Base-by-base conservation (phyloP, 2,329 filamentous ascomycete genomes). In the Didymella segeticola region DNA sequence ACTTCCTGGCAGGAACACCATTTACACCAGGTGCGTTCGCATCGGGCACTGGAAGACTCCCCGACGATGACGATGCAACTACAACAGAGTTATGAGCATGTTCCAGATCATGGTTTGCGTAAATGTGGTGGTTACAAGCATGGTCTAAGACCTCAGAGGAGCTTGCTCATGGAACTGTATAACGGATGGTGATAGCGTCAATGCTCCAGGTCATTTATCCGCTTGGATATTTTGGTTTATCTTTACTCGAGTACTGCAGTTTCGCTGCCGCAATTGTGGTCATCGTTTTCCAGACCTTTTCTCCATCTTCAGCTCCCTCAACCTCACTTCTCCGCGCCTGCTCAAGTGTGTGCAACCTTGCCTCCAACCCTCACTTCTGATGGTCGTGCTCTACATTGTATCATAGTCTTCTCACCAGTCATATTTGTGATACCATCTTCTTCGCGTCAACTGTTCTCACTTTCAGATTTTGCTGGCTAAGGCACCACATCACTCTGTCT, bases 1-100 rank as follows among this genome's bases (percentile, higher is more conserved):
- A 64, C n/a, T 61, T 78, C n/a, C 65, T 76, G 27, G 64, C 70
- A 8, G 72, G 73, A 5, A 77, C 77, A 25, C 72, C 73, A 17
- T 69, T 72, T 23, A 72, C 68, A 6, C 69, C 68, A 3, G 67
- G 59, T 8, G 55, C 57, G n/a, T 66, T 68, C 19, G 38, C 49
- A 15, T 45, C 56, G 14, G 67, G 66, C 1, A 70, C 68, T 11
- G 66, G 64, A 6, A 61, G 58, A 15, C 39, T 58, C 1, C 61
- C 55, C 2, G 58, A 62, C 5, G 64, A 71, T 2, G 62, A 66
- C 9, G 62, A 63, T 15, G 57, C 27, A 20, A 61, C 57, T 3
- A 59, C 57, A 15, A 66, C 60, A n/a, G 67, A 69, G 31, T 26
- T 70, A 8, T 72, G 33, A 63, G 22, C 14, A 23, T 26, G 3